These are phyloP conservation scores for Delonix regia DNA, from an alignment of 306 rosid species.

Conservation along the genomic window DNA sequence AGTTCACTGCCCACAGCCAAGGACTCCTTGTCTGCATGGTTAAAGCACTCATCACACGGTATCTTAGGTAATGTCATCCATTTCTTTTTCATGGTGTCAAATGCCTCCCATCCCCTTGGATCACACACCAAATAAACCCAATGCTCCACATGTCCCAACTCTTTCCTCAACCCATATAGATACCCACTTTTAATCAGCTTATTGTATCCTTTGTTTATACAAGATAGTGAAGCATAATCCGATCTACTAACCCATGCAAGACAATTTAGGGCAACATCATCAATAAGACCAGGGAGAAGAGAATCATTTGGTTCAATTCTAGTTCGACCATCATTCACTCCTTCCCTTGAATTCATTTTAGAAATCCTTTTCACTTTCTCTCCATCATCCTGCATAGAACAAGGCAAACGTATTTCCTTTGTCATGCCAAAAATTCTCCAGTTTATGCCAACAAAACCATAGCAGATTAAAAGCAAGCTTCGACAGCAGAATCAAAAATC, in stretches of 20 bases:
- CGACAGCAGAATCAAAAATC: background rate
- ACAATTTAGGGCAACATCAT: conserved; percentile 70
- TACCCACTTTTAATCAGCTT: conserved; percentile 59
- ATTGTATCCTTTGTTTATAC: conserved; percentile 57
- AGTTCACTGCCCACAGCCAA: conserved; percentile 73
- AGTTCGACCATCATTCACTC: conserved; percentile 60
- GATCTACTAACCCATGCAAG: conserved; percentile 67
- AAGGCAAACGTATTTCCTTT: conserved; percentile 35
- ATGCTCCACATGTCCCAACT: conserved; percentile 59
- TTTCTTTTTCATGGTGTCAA: conserved; percentile 56
- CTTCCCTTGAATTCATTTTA: conserved; percentile 38
- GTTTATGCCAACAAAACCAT: conserved; percentile 38
- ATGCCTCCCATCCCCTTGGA: conserved; percentile 71
- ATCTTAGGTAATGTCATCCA: conserved; percentile 77
- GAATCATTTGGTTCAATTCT: conserved; percentile 62
- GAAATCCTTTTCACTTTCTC: conserved; percentile 35
- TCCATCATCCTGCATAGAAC: conserved; percentile 38
- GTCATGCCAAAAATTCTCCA: conserved; percentile 45
- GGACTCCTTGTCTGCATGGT: conserved; percentile 81
- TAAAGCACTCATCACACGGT: conserved; percentile 83
- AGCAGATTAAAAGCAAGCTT: conserved; percentile 31
- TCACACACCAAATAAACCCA: conserved; percentile 81
- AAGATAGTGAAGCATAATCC: conserved; percentile 60
- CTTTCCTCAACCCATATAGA: conserved; percentile 64
- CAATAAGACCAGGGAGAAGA: conserved; percentile 70